Conservation (phyloP, 495 filamentous ascomycete species). For the Penicillium malachiteum region DNA sequence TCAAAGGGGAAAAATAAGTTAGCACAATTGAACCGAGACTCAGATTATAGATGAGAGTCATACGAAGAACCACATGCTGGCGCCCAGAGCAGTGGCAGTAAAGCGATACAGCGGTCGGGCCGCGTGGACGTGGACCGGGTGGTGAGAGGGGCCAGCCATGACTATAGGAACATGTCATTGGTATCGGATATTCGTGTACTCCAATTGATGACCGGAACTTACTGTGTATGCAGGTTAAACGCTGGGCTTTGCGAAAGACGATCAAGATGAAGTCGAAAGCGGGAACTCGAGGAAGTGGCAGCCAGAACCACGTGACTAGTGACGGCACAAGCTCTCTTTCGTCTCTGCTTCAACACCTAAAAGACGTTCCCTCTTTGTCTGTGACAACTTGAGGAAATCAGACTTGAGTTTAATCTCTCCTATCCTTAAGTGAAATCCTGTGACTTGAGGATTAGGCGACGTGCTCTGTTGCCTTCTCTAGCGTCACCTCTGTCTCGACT, state of each 20-base stretch:
- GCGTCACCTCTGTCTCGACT: background rate
- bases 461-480: background rate
- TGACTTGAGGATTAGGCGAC: background rate
- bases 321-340: constrained; percentile 1
- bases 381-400: background rate
- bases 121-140: constrained; percentile 73
- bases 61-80: constrained; percentile 99
- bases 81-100: constrained; percentile 80
- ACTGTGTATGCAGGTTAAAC: background rate
- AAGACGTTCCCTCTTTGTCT: background rate
- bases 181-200: background rate
- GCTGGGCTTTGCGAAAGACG: constrained; percentile 4
- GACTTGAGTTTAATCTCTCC: background rate
- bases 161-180: constrained; percentile 20
- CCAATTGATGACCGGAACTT: background rate
- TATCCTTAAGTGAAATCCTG: background rate
- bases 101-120: constrained; percentile 76
- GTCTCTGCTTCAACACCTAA: background rate
- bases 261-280: background rate
- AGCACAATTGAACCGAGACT: constrained; percentile 8
- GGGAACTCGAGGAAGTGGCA: constrained; percentile 6
- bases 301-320: constrained; percentile 1
- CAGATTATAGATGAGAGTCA: constrained; percentile 25
- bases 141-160: constrained; percentile 56
- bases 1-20: constrained; percentile 10